These are phyloP conservation scores for Solanum paucissectum DNA, from an alignment of 257 asterid genomes.

Conservation along the genomic window DNA sequence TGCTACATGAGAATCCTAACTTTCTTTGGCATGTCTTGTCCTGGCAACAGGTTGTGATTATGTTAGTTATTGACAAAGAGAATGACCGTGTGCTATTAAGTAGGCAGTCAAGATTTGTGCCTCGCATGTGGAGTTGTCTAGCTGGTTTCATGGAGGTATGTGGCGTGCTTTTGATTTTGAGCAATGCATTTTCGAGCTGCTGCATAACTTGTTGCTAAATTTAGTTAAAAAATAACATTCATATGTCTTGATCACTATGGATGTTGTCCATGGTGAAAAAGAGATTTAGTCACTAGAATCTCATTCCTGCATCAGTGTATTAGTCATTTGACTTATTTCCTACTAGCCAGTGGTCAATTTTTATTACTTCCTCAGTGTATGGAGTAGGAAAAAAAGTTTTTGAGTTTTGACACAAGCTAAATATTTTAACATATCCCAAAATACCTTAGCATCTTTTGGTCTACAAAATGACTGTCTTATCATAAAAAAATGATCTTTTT, in stretches of 20 bases:
- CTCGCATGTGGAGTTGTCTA: constrained; percentile 98
- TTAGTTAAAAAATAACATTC: background rate
- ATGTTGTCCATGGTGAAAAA: background rate
- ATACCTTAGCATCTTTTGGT: background rate
- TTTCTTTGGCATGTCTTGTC: constrained; percentile 4
- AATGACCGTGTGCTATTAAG: constrained; percentile 75
- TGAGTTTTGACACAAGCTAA: background rate
- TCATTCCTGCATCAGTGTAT: background rate
- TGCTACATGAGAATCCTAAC: background rate
- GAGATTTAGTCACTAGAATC: background rate
- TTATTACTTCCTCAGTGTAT: background rate
- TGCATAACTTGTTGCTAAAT: background rate
- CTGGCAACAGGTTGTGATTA: constrained; percentile 69
- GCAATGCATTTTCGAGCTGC: background rate
- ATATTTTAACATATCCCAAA: background rate
- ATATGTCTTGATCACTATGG: background rate
- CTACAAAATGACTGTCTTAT: background rate
- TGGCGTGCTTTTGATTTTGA: background rate
- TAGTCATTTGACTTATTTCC: background rate
- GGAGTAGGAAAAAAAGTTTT: background rate
- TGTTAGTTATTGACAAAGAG: constrained; percentile 87
- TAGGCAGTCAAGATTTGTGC: constrained; percentile 91
- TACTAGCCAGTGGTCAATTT: background rate
- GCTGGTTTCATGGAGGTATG: constrained; percentile 95
- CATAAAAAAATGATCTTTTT: background rate